Base-by-base conservation (phyloP, 768 basidiomycete species). In the Strobilomyces echinocephalus region DNA sequence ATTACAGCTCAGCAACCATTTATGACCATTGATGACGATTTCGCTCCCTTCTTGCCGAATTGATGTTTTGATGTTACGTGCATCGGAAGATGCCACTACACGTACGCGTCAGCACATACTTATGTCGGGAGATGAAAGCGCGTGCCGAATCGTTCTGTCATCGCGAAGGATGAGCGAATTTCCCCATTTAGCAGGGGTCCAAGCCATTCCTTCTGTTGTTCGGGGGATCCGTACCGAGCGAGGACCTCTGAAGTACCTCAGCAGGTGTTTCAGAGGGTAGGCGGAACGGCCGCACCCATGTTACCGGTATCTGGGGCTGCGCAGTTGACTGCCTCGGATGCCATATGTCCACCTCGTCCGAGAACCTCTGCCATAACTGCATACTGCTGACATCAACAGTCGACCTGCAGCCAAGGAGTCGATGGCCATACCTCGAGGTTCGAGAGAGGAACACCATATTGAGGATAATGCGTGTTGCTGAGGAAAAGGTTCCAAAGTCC, bases 401-500 rank as follows among this genome's bases (percentile, higher is more conserved):
- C 34, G 24, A 46, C 15, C 38, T 14, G 28, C 12, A 30, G 41
- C 21, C n/a, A 28, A 49, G 14, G 20, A 42, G 33, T 21, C 46
- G 21, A 36, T 18, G 3, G 10, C 41, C 77, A 42, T 58, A 93
- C 93, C 79, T 99, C 97, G 43, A 99, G 77, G 70, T 97, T 98
- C 15, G 85, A 86, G 59, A 98, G 76, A n/a, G 87, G 86, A 6
- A 93, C 87, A 39, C 95, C 95, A 63, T 83, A 79, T 60, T 88
- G 77, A 8, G 93, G 94, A 68, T 95, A 97, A 66, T 97, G 95
- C 28, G 82, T 79, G 73, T 93, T 92, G 80, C 90, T 93, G 57
- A 98, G 77, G 77, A 97, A 98, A 35, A 99, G 78, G 67, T 98
- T 98, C 97, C 97, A 99, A 36, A 99, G 78, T 3, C 97, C 97